A percentile compares a stretch with the other conserved stretches of the same genome.
These are phyloP conservation scores for Ilyonectria robusta DNA, from an alignment of 2,329 filamentous ascomycete genomes.

Conservation along the genomic window DNA sequence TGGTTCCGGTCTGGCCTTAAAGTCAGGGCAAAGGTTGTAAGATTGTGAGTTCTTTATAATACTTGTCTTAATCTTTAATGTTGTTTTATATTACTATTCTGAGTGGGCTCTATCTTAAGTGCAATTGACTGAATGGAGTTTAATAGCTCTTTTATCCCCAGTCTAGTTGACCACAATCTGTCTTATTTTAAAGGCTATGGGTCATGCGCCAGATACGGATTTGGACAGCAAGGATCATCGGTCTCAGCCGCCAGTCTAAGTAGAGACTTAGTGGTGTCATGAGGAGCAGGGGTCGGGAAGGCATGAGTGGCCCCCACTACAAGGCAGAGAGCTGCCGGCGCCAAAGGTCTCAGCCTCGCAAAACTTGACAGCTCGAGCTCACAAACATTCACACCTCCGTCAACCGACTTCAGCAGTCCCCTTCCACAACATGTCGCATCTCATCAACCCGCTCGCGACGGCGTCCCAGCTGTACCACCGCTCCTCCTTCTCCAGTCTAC, in stretches of 20 bases:
- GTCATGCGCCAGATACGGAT: no score
- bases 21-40: no score
- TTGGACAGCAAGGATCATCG: no score
- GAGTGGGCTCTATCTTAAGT: no score
- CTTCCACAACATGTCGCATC: conserved; percentile 65
- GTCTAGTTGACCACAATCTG: no score
- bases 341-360: conserved; percentile 36
- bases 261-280: conserved; percentile 3
- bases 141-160: no score
- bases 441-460: conserved; percentile 81
- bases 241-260: background rate
- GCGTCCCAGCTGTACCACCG: conserved; percentile 76
- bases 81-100: no score
- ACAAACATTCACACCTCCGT: conserved; percentile 14
- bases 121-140: no score
- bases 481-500: conserved; percentile 70
- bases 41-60: no score
- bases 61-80: no score
- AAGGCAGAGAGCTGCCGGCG: background rate
- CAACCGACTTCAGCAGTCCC: conserved; percentile 1
- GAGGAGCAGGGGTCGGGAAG: conserved; percentile 12
- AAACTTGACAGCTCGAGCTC: conserved; percentile 36
- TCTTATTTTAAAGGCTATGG: no score
- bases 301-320: conserved; percentile 8
- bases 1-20: no score